phyloP scores from a whole-genome alignment of 208 protist species.

The Ichthyophonus hoferi region DNA sequence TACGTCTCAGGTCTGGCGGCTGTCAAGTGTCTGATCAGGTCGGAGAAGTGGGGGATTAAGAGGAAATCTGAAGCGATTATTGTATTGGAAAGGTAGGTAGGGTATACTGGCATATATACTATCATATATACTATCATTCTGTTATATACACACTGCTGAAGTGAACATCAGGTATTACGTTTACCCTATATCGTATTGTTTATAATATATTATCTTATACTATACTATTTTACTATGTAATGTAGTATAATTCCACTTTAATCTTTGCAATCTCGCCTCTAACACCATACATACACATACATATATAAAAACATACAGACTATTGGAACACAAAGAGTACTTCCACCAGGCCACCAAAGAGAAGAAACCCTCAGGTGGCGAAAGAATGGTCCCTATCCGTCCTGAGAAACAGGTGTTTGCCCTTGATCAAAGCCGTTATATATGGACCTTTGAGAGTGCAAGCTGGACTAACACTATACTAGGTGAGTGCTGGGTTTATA shows the following conservation, averaged over 20 bases:
- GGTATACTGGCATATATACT: neutral
- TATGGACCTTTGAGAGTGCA: conserved; percentile 8
- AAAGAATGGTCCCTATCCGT: neutral
- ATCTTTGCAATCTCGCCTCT: too few relatives aligned
- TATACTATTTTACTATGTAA: too few relatives aligned
- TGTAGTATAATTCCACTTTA: too few relatives aligned
- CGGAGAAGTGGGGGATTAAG: neutral
- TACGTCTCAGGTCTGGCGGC: conserved; percentile 25
- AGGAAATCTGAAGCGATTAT: conserved; percentile 2
- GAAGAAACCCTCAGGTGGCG: neutral
- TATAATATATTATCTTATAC: too few relatives aligned
- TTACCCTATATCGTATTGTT: too few relatives aligned
- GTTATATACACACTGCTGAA: too few relatives aligned
- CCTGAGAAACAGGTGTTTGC: neutral
- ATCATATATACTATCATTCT: neutral
- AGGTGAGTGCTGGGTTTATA: neutral
- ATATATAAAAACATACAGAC: neutral
- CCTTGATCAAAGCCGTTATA: conserved; percentile 11
- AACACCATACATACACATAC: neutral
- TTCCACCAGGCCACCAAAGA: conserved; percentile 8
- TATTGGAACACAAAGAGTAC: neutral
- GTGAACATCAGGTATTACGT: too few relatives aligned
- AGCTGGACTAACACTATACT: conserved; percentile 21
- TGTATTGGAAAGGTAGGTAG: conserved; percentile 17
- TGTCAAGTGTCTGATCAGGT: conserved; percentile 7